phyloP scores from a whole-genome alignment of 2,329 filamentous ascomycete species.

The Coniochaeta sp. region DNA sequence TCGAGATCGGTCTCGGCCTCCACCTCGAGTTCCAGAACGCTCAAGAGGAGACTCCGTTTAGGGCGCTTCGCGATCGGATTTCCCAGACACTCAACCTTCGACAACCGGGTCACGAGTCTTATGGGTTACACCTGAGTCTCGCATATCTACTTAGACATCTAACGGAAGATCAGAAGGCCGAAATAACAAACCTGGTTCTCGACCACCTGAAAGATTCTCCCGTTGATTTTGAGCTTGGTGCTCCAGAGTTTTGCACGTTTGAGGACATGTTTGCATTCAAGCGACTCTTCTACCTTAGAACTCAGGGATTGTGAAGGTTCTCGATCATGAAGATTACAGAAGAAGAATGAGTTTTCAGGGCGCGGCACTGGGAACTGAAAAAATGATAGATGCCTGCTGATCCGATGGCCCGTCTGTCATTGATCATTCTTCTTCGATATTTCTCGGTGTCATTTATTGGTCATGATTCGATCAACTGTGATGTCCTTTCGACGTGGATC shows the following conservation, averaged over 20 bases:
- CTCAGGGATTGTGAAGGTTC: background rate
- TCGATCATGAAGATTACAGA: background rate
- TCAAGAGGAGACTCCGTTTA: constrained; percentile 8
- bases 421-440: too few relatives aligned
- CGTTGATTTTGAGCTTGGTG: constrained; percentile 12
- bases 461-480: background rate
- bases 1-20: constrained; percentile 11
- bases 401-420: too few relatives aligned
- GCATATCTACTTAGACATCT: constrained; percentile 15
- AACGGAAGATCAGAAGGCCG: constrained; percentile 7
- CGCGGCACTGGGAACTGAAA: too few relatives aligned
- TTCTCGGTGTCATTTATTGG: too few relatives aligned
- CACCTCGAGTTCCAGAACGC: constrained; percentile 4
- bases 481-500: background rate
- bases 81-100: constrained; percentile 10
- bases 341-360: too few relatives aligned
- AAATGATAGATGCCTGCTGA: too few relatives aligned
- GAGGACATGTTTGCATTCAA: constrained; percentile 16
- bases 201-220: constrained; percentile 9
- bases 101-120: constrained; percentile 11
- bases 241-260: constrained; percentile 16
- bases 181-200: constrained; percentile 8
- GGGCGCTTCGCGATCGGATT: constrained; percentile 13
- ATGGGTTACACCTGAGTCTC: constrained; percentile 16
- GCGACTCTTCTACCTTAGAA: constrained; percentile 10